Evolutionary conservation across 129 eudicot genomes (phyloP).

Genomic region (Oenanthe sinensis): DNA sequence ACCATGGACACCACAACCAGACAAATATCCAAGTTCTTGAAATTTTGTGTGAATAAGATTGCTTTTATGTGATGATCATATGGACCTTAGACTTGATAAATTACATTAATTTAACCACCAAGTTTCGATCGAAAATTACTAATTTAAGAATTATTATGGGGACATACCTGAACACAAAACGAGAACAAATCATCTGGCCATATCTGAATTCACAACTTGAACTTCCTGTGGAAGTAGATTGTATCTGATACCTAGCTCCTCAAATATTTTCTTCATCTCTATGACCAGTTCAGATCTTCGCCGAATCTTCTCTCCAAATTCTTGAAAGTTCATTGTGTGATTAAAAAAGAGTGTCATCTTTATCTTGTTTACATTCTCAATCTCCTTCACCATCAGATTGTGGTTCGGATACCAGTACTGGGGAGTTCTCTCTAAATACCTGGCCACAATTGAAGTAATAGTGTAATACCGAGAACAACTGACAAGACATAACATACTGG

Average conservation of each 20-base stretch:
- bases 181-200: slow-evolving; percentile 25
- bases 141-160: background rate
- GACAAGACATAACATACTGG: background rate
- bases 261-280: slow-evolving; percentile 74
- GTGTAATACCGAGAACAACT: background rate
- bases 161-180: background rate
- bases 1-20: background rate
- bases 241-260: slow-evolving; percentile 61
- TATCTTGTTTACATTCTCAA: slow-evolving; percentile 81
- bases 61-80: background rate
- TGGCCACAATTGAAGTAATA: slow-evolving; percentile 15
- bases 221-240: slow-evolving; percentile 78
- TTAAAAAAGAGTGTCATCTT: slow-evolving; percentile 63
- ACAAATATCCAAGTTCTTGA: background rate
- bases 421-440: slow-evolving; percentile 75
- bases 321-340: slow-evolving; percentile 92
- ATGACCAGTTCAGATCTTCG: slow-evolving; percentile 61
- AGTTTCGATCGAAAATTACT: background rate
- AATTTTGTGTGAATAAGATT: background rate
- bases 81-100: background rate
- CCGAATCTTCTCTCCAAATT: slow-evolving; percentile 47
- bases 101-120: background rate
- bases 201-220: slow-evolving; percentile 29
- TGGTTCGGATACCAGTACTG: slow-evolving; percentile 84
- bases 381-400: slow-evolving; percentile 68